Percentiles rank a stretch among this genome's conserved stretches.
Conservation (phyloP, 768 basidiomycete species). For the Russula dissimulans region DNA sequence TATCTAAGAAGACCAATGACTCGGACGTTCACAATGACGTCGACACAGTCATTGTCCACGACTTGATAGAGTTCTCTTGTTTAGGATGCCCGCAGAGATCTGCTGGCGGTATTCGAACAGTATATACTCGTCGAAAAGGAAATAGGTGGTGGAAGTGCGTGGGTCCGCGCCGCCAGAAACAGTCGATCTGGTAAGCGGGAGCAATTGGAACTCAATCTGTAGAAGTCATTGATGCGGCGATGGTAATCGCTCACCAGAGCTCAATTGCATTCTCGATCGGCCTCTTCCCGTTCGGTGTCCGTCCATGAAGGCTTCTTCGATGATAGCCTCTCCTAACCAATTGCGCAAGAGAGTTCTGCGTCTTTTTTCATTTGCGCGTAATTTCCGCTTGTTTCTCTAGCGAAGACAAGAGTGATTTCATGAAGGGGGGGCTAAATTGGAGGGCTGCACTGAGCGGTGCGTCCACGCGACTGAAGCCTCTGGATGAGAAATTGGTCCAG, state of each 20-base stretch:
- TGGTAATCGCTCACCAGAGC: conserved; percentile 53
- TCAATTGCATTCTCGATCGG: conserved; percentile 88
- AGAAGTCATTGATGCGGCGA: background rate
- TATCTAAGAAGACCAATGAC: too few relatives aligned
- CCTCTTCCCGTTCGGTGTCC: conserved; percentile 66
- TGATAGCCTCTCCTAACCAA: conserved; percentile 89
- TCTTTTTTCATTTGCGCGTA: conserved; percentile 72
- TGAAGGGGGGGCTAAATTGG: conserved; percentile 58
- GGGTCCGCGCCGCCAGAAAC: conserved; percentile 35
- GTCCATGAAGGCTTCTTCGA: conserved; percentile 87
- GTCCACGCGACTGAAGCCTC: conserved; percentile 77
- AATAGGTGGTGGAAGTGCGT: conserved; percentile 58
- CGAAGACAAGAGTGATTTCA: conserved; percentile 61
- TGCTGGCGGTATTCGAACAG: conserved; percentile 80
- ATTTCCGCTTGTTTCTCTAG: conserved; percentile 66
- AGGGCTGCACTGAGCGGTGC: conserved; percentile 71
- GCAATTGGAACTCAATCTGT: conserved; percentile 82
- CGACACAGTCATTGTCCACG: too few relatives aligned
- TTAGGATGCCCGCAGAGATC: conserved; percentile 44
- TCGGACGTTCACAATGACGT: too few relatives aligned
- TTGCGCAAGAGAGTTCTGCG: conserved; percentile 66
- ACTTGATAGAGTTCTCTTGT: conserved; percentile 38
- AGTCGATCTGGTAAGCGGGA: conserved; percentile 35
- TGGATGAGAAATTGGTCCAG: conserved; percentile 82
- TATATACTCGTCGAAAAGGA: conserved; percentile 92